These are phyloP conservation scores for Westerdykella aurantiaca DNA, from an alignment of 2,329 filamentous ascomycete genomes.

Conservation along the genomic window DNA sequence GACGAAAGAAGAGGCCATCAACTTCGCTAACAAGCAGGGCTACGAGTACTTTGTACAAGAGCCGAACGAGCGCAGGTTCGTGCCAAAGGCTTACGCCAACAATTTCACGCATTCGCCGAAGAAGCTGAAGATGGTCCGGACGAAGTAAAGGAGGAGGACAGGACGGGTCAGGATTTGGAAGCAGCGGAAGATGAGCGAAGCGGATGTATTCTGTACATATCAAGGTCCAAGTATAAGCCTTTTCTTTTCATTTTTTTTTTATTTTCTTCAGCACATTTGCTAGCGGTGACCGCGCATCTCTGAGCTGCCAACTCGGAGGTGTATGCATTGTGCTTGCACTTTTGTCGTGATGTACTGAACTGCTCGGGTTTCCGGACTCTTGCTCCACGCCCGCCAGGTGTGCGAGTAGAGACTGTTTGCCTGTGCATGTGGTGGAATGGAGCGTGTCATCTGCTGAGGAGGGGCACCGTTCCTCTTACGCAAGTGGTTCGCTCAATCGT, in stretches of 20 bases:
- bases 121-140: slow-evolving; percentile 76
- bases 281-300: too few relatives aligned
- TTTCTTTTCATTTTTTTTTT: neutral
- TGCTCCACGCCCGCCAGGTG: too few relatives aligned
- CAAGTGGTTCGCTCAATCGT: too few relatives aligned
- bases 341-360: too few relatives aligned
- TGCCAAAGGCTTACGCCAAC: slow-evolving; percentile 92
- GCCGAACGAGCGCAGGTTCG: slow-evolving; percentile 78
- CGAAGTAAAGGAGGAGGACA: slow-evolving; percentile 58
- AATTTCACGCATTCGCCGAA: slow-evolving; percentile 83
- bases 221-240: slow-evolving; percentile 6
- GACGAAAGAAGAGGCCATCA: slow-evolving; percentile 87
- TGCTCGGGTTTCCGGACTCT: too few relatives aligned
- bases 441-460: too few relatives aligned
- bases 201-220: slow-evolving; percentile 21
- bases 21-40: slow-evolving; percentile 96
- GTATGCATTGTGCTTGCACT: too few relatives aligned
- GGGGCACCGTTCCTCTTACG: too few relatives aligned
- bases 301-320: too few relatives aligned
- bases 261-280: neutral
- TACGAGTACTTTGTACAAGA: slow-evolving; percentile 99
- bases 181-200: neutral
- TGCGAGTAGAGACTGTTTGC: too few relatives aligned
- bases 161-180: neutral
- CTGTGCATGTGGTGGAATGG: too few relatives aligned